Evolutionary conservation across 108 stramenopile genomes (phyloP), one percentile per base, ranked within the genome.

Genomic region (Mayamaea pseudoterrestris): DNA sequence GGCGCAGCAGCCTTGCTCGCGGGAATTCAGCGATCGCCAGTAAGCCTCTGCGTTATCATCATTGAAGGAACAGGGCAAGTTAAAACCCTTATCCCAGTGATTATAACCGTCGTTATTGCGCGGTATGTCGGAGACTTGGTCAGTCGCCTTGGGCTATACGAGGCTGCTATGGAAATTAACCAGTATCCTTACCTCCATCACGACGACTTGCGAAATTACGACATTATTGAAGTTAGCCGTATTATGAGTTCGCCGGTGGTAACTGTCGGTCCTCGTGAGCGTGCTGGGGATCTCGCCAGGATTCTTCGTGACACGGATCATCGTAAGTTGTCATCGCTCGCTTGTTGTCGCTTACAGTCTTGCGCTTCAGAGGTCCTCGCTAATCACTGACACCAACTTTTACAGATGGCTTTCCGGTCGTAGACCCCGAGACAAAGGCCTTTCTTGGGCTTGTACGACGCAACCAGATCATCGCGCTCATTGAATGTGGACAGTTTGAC

Each of bases 341-440:
- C n/a, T n/a, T n/a, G n/a, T n/a, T n/a, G n/a, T n/a, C n/a, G n/a
- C n/a, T n/a, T n/a, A n/a, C n/a, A n/a, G n/a, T n/a, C n/a, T n/a
- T n/a, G n/a, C n/a, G n/a, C n/a, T n/a, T n/a, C n/a, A n/a, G n/a
- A n/a, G n/a, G n/a, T n/a, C n/a, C n/a, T n/a, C n/a, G n/a, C n/a
- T n/a, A n/a, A n/a, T n/a, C n/a, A n/a, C n/a, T n/a, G n/a, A n/a
- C 73, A 53, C 27, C n/a, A n/a, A n/a, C n/a, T n/a, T n/a, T n/a
- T n/a, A n/a, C n/a, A n/a, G n/a, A 67, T 29, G 79, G 68, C 30
- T 92, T 88, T 50, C 90, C 83, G 1, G 79, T 93, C 6, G 66
- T 86, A 12, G 63, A 68, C 25, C 35, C 55, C 2, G 5, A 54
- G 5, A 41, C 39, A 11, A 50, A 58, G 13, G 6, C 27, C 27